Evolutionary conservation across 2,329 filamentous ascomycete genomes (phyloP), one percentile per base, ranked within the genome.

Genomic region (Trichoderma sp.): DNA sequence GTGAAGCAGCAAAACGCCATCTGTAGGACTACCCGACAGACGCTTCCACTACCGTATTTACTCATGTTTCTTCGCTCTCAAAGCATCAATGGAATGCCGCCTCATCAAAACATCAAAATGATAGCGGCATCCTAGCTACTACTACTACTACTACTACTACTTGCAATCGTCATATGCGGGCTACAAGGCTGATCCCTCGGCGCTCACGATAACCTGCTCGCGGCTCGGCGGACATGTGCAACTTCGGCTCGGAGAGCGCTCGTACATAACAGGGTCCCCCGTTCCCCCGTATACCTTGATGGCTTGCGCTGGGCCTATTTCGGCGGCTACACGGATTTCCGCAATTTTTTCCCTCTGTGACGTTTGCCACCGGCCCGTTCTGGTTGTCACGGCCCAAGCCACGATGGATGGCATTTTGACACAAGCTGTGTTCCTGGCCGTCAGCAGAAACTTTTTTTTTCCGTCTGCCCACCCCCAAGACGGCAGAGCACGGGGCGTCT

Each of bases 361-460:
- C 52, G n/a, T 56, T 65, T 57, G 63, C 63, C 52, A 57, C 52
- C 27, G 25, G 35, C 60, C 50, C 48, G n/a, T 56, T 34, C 29
- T 10, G 19, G n/a, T 13, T 39, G 50, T 34, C 17, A 37, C 29
- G 19, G 48, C 52, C 39, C 52, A 65, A 65, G 63, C 63, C 63
- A 65, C 59, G 34, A 56, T 56, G 52, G 25, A 6, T n/a, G n/a
- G n/a, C n/a, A n/a, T n/a, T n/a, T 60, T 35, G 61, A 29, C 37
- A 22, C 52, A n/a, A 10, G 29, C 5, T 64, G 19, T 2, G 63
- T 65, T 45, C 63, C 52, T 65, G 59, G 22, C 50, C 17, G 22
- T 25, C 50, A 27, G 60, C 60, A 54, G 15, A 34, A 10, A 19
- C 34, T 56, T 56, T 8, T 42, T 1, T 3, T n/a, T 22, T n/a